phyloP scores from a whole-genome alignment of 306 rosid species.

The Hippophae rhamnoides region DNA sequence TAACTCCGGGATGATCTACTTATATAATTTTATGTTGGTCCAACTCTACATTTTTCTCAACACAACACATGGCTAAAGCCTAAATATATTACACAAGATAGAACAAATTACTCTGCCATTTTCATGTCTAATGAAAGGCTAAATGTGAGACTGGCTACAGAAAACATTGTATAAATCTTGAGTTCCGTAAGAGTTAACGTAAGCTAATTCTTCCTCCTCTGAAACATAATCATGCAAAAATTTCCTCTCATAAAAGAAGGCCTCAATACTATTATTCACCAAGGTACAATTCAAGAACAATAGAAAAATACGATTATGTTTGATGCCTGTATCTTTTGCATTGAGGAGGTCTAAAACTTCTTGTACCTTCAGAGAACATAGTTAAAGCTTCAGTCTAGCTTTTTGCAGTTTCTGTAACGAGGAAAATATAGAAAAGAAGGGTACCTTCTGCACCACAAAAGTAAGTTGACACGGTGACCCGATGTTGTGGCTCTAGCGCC shows the following conservation, averaged over 20 bases:
- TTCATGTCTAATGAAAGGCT: too few species aligned
- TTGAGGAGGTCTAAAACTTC: background rate
- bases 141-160: too few species aligned
- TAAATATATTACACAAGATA: too few species aligned
- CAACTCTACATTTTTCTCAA: too few species aligned
- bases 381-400: background rate
- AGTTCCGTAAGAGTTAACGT: too few species aligned
- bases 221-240: background rate
- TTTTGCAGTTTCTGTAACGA: conserved; percentile 2
- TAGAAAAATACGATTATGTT: background rate
- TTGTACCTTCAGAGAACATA: background rate
- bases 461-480: conserved; percentile 64
- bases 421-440: conserved; percentile 12
- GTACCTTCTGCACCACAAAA: conserved; percentile 95
- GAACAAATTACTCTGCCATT: too few species aligned
- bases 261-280: background rate
- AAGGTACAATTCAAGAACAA: background rate
- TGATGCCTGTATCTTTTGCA: background rate
- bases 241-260: background rate
- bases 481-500: conserved; percentile 84
- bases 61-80: too few species aligned
- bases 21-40: too few species aligned
- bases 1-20: too few species aligned
- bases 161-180: too few species aligned
- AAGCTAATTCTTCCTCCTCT: too few species aligned